Conservation (phyloP, 140 eudicot species). For the Senecio squalidus region DNA sequence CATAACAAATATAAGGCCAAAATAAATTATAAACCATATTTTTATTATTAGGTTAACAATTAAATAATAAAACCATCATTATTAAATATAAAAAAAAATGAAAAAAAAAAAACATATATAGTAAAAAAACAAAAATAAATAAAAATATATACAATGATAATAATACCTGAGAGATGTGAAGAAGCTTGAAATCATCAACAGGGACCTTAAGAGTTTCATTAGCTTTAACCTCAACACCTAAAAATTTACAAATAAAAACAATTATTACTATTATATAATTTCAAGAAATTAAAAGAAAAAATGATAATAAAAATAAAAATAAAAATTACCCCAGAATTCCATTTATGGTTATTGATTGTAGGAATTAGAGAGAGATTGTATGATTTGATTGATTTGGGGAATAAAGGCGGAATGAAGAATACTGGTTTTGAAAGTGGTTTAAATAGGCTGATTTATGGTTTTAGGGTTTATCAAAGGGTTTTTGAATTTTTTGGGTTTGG, state of each 20-base stretch:
- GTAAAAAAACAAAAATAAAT: not conserved
- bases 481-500: no score
- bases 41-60: no score
- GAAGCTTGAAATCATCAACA: constrained; percentile 33
- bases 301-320: not conserved
- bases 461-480: not conserved
- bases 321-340: constrained; percentile 44
- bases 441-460: not conserved
- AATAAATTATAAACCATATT: no score
- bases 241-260: not conserved
- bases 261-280: not conserved
- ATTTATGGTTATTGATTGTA: constrained; percentile 19
- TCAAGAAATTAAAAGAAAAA: not conserved
- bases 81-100: no score
- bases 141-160: not conserved
- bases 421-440: not conserved
- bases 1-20: no score
- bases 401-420: constrained; percentile 13
- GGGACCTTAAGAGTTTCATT: constrained; percentile 42
- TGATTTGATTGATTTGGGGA: not conserved
- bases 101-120: not conserved
- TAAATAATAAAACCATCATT: no score
- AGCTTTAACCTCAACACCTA: constrained; percentile 77
- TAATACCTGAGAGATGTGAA: constrained; percentile 64
- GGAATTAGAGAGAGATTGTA: not conserved